These are phyloP conservation scores for Arthrinium puccinioides DNA, from an alignment of 2,329 filamentous ascomycete genomes.

Conservation along the genomic window DNA sequence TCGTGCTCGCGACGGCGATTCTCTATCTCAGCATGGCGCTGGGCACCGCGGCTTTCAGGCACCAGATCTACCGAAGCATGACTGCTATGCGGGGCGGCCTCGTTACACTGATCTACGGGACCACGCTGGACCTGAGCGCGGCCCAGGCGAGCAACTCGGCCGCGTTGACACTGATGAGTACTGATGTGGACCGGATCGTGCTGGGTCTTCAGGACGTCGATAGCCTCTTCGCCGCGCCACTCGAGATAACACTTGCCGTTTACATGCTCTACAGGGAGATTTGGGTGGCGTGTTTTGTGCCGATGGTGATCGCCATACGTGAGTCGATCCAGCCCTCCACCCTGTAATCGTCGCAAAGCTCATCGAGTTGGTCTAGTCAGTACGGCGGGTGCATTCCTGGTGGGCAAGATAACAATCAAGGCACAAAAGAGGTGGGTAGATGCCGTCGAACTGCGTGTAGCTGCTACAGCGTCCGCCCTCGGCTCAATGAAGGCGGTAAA, in stretches of 20 bases:
- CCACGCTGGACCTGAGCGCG: background rate
- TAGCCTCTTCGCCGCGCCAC: conserved; percentile 29
- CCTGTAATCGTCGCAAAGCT: conserved; percentile 16
- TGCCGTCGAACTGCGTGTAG: conserved; percentile 22
- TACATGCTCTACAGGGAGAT: conserved; percentile 40
- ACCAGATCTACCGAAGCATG: conserved; percentile 5
- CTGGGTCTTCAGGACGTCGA: conserved; percentile 20
- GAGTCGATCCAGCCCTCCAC: conserved; percentile 13
- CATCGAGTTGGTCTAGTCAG: no score
- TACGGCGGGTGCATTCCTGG: no score
- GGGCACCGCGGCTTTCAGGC: no score
- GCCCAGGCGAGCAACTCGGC: conserved; percentile 7
- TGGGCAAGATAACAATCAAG: no score
- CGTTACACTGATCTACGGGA: conserved; percentile 6
- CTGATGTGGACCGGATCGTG: conserved; percentile 22
- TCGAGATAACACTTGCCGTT: conserved; percentile 36
- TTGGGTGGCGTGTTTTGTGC: conserved; percentile 38
- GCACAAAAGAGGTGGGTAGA: conserved; percentile 28
- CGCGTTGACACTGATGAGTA: conserved; percentile 24
- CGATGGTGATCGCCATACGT: conserved; percentile 33
- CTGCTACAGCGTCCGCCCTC: conserved; percentile 24
- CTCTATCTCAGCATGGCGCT: no score
- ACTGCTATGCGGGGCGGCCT: conserved; percentile 6
- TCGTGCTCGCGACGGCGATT: no score
- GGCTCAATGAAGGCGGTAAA: conserved; percentile 34